Base-by-base conservation (phyloP, 768 basidiomycete species). In the Naganishia kalamii region DNA sequence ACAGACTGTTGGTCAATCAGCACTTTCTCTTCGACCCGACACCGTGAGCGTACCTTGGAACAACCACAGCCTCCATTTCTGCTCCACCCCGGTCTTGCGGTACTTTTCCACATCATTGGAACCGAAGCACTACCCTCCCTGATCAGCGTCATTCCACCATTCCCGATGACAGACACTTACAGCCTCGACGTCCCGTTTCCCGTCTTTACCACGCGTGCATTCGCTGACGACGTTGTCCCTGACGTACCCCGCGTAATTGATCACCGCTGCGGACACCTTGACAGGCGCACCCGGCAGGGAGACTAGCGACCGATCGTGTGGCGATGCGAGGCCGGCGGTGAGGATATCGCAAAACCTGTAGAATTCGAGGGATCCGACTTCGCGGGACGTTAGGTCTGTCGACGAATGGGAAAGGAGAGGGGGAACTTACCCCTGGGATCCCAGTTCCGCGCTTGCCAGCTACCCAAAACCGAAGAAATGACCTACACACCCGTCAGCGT, bases 401-500 rank as follows among this genome's bases (percentile, higher is more conserved):
- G 17, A 23, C 43, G 13, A 44, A 61, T 12, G 11, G 23, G 52
- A 33, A 60, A 54, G 21, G 30, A 30, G 57, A 15, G 15, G 33
- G 11, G 50, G 10, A 25, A 68, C 71, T 54, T 44, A 76, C 75
- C 84, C 15, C 79, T 78, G 0, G 88, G 87, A 74, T 94, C 88
- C 93, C 92, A 97, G 73, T 87, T 87, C 77, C 87, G 88, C 0
- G 80, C 82, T 79, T 97, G 93, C 89, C 91, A 94, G 65, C 23
- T 25, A 69, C 73, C 74, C 17, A 74, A 54, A 25, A 70, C 71
- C 77, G 15, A 41, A 70, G 43, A 71, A 79, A 23, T 57, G 21
- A 57, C 54, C 54, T 57, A 10, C 19, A 1, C 37, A n/a, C n/a
- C n/a, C n/a, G n/a, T n/a, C n/a, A n/a, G n/a, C n/a, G n/a, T n/a